phyloP scores from a whole-genome alignment of 2,329 filamentous ascomycete genomes.

The Graphilbum fragrans region DNA sequence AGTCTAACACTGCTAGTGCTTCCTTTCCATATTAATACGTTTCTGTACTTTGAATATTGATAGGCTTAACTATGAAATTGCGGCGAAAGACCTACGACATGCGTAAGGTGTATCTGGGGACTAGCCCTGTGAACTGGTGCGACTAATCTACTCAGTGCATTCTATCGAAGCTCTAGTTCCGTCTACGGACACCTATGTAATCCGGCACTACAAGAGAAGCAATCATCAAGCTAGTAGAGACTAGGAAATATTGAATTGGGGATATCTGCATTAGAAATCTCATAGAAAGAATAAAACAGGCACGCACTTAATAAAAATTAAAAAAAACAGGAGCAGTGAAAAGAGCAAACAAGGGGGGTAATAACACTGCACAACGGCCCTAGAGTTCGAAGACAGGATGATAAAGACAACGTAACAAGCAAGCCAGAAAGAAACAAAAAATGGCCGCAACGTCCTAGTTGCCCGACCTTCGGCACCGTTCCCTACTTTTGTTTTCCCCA shows the following conservation, averaged over 20 bases:
- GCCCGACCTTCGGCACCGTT: background rate
- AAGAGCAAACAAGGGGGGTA: background rate
- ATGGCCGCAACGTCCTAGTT: background rate
- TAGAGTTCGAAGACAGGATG: background rate
- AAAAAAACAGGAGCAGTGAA: slow-evolving; percentile 2
- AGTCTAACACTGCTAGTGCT: no score
- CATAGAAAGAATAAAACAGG: slow-evolving; percentile 29
- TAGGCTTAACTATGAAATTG: no score
- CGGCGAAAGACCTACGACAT: no score
- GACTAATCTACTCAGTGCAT: no score
- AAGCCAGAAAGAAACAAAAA: background rate
- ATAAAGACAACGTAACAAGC: background rate
- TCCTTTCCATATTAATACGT: no score
- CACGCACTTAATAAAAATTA: slow-evolving; percentile 7
- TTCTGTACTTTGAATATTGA: no score
- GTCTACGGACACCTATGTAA: no score
- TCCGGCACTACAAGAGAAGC: no score
- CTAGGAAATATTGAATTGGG: slow-evolving; percentile 11
- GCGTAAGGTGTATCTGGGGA: no score
- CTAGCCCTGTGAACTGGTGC: no score
- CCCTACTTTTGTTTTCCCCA: background rate
- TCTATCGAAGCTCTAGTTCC: no score
- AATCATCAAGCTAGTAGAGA: background rate
- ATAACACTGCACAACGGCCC: background rate
- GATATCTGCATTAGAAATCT: slow-evolving; percentile 54